Percentiles rank a stretch among this genome's conserved stretches.
Evolutionary conservation across 1,284 basidiomycete genomes (phyloP).

Genomic region (Irpex sp.): DNA sequence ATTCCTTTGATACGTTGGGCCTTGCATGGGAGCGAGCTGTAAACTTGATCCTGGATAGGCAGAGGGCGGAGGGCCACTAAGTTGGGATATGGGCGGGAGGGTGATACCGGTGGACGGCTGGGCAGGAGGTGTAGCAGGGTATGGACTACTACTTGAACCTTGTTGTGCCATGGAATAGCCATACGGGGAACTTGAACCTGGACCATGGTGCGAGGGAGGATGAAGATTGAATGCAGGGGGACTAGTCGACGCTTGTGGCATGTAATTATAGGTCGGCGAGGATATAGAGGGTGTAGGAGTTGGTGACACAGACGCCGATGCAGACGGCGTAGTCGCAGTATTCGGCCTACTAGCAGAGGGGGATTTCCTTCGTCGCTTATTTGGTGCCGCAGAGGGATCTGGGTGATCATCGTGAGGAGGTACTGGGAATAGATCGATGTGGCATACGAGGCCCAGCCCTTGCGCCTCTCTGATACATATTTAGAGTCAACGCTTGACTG

Average conservation of each 20-base stretch:
- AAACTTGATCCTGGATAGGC: conserved; percentile 2
- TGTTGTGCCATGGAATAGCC: not conserved
- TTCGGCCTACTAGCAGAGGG: conserved; percentile 14
- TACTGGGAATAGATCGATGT: conserved; percentile 60
- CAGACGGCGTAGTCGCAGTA: conserved; percentile 13
- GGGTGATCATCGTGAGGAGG: conserved; percentile 23
- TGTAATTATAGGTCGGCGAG: conserved; percentile 3
- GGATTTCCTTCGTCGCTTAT: conserved; percentile 9
- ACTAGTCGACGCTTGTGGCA: not conserved
- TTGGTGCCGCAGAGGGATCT: conserved; percentile 1
- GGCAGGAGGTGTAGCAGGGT: conserved; percentile 4
- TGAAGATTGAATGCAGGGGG: not conserved
- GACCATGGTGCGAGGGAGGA: not conserved
- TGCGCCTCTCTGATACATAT: conserved; percentile 36
- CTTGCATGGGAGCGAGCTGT: conserved; percentile 11
- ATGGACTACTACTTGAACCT: not conserved
- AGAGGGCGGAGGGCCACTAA: conserved; percentile 3
- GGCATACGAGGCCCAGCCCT: conserved; percentile 55
- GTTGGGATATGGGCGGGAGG: conserved; percentile 11
- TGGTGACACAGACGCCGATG: conserved; percentile 7
- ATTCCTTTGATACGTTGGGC: not conserved
- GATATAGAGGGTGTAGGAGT: conserved; percentile 9
- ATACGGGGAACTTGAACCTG: not conserved
- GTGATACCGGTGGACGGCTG: conserved; percentile 2
- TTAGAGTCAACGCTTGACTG: conserved; percentile 1